Evolutionary conservation across 306 rosid species (phyloP), one percentile per base, ranked within the genome.

Genomic region (Quercus wislizeni): DNA sequence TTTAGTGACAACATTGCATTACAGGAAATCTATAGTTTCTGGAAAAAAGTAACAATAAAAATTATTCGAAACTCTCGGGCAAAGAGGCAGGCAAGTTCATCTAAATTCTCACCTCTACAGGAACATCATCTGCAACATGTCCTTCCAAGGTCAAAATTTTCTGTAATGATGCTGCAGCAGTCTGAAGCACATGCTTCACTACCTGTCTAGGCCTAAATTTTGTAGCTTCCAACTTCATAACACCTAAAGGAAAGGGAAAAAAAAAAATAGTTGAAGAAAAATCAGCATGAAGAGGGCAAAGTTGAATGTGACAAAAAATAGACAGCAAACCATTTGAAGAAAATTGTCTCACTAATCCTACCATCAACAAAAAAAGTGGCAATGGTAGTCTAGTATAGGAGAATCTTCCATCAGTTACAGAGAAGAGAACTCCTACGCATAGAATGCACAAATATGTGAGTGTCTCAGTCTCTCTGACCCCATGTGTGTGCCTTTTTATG

Each of bases 101-200:
- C 43, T 46, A 64, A 73, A 43, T 69, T 74, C 87, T 77, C 83
- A 94, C 99, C 94, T 93, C 98, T 71, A 91, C 54, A 23, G 99
- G 99, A 72, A 96, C 94, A 81, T 90, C 97, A 90, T 91, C 98
- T 31, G 86, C 86, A 19, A 96, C 88, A 79, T 91, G 88, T 74
- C 99, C 99, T 88, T 96, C 98, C 74, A 96, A 86, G 78, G 88
- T 92, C 83, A 96, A 80, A 68, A 74, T 76, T 80, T 96, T 96
- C 89, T 91, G 96, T 85, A 96, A 84, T 63, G 99, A 93, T 76
- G 99, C 98, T 3, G 98, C 98, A 15, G 99, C 97, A 55, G 97
- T 91, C 85, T 96, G 99, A 54, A 96, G 94, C 38, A 96, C 98
- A 87, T 96, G 98, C 79, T 85, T 96, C 51, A 91, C 93, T 15